Evolutionary conservation across 352 stramenopile species (phyloP).

Genomic region (Phytophthora uliginosa): DNA sequence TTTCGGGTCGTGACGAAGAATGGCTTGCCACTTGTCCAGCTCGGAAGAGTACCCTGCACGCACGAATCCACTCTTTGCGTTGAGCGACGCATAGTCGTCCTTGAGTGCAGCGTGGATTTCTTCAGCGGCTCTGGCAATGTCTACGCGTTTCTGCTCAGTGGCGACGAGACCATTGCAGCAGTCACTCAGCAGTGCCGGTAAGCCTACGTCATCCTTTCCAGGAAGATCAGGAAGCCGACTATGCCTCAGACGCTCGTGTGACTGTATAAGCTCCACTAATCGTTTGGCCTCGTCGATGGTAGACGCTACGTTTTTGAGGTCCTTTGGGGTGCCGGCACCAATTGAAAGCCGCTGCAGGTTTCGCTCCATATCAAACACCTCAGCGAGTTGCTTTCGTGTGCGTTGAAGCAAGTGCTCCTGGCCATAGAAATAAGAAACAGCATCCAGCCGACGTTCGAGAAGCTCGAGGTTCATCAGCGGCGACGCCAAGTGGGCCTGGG

Average conservation of each 20-base stretch:
- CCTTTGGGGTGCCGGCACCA: slow-evolving; percentile 68
- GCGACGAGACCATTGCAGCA: slow-evolving; percentile 37
- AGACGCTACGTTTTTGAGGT: slow-evolving; percentile 73
- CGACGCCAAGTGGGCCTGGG: slow-evolving; percentile 77
- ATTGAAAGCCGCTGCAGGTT: slow-evolving; percentile 77
- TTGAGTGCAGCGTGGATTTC: slow-evolving; percentile 70
- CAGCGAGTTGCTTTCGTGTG: slow-evolving; percentile 57
- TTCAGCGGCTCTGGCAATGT: slow-evolving; percentile 35
- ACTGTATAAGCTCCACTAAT: slow-evolving; percentile 44
- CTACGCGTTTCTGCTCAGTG: slow-evolving; percentile 19
- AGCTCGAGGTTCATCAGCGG: slow-evolving; percentile 69
- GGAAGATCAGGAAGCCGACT: slow-evolving; percentile 38
- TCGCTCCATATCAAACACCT: slow-evolving; percentile 80
- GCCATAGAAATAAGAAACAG: slow-evolving; percentile 59
- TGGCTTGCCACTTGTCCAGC: slow-evolving; percentile 68
- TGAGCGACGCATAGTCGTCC: slow-evolving; percentile 70
- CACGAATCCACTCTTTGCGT: slow-evolving; percentile 71
- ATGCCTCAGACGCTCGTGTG: slow-evolving; percentile 31
- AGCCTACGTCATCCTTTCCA: slow-evolving; percentile 26
- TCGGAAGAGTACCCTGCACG: slow-evolving; percentile 61
- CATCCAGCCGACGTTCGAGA: slow-evolving; percentile 61
- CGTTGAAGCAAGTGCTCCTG: slow-evolving; percentile 61
- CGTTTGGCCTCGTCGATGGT: slow-evolving; percentile 62
- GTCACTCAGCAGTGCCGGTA: slow-evolving; percentile 40
- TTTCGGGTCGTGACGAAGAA: slow-evolving; percentile 57